These are phyloP conservation scores for Pythium brachiatum DNA, from an alignment of 352 stramenopile species.

Conservation along the genomic window DNA sequence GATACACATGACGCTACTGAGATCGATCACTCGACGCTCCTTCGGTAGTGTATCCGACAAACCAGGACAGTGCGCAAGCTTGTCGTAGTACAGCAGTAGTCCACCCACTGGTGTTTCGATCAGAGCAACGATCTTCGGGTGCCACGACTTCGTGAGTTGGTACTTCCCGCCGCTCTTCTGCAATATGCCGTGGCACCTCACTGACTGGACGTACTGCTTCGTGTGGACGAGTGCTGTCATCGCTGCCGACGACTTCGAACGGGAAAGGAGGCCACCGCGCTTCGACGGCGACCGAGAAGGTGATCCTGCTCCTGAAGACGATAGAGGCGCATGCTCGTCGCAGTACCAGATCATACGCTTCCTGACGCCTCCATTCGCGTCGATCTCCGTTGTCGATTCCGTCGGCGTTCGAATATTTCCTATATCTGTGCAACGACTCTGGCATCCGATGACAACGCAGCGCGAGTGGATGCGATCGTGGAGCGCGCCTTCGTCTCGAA, in stretches of 20 bases:
- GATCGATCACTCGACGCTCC: conserved; percentile 61
- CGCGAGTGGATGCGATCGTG: conserved; percentile 41
- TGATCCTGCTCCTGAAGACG: conserved; percentile 23
- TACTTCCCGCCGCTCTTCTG: conserved; percentile 59
- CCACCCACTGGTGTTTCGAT: conserved; percentile 62
- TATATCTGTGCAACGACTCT: conserved; percentile 10
- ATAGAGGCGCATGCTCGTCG: conserved; percentile 14
- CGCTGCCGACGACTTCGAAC: conserved; percentile 24
- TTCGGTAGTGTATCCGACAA: conserved; percentile 40
- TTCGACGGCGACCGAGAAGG: conserved; percentile 33
- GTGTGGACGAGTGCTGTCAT: conserved; percentile 37
- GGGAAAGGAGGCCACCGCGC: conserved; percentile 27
- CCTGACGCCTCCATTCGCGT: neutral
- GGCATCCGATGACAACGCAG: conserved; percentile 54
- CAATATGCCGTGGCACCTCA: conserved; percentile 59
- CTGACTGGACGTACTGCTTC: conserved; percentile 44
- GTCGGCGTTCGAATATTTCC: neutral
- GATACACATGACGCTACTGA: conserved; percentile 65
- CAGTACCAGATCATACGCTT: conserved; percentile 19
- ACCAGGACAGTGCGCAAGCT: conserved; percentile 56
- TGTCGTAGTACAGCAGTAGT: conserved; percentile 78
- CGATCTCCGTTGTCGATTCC: neutral
- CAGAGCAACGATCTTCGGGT: conserved; percentile 45
- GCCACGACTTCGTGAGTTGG: conserved; percentile 58
- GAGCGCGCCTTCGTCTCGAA: conserved; percentile 38